A percentile compares a stretch with the other conserved stretches of the same genome.
These are phyloP conservation scores for Pyrrhoderma noxium DNA, from an alignment of 1,284 basidiomycete species.

Conservation along the genomic window DNA sequence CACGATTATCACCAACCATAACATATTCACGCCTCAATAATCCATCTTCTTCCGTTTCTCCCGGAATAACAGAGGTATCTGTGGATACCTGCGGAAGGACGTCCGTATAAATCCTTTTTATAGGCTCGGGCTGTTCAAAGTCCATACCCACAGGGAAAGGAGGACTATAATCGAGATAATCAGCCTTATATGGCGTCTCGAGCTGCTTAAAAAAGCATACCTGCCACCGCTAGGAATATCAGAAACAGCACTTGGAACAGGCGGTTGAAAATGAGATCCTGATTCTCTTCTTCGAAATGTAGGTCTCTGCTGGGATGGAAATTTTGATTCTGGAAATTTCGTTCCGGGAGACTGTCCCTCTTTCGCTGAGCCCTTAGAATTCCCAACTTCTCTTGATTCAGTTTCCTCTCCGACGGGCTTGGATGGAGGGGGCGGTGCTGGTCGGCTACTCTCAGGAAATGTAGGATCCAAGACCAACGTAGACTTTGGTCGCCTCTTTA, in stretches of 20 bases:
- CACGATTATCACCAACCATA: constrained; percentile 64
- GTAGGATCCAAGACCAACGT: neutral
- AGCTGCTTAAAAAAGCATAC: neutral
- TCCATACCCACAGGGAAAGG: constrained; percentile 12
- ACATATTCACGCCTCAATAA: constrained; percentile 70
- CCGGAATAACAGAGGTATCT: constrained; percentile 68
- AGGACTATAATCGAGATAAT: constrained; percentile 7
- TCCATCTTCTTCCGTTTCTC: constrained; percentile 75
- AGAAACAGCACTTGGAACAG: constrained; percentile 13
- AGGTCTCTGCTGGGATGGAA: constrained; percentile 5
- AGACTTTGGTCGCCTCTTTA: constrained; percentile 3
- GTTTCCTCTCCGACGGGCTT: neutral
- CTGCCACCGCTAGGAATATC: constrained; percentile 15
- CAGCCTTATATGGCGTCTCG: neutral
- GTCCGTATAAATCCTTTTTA: constrained; percentile 8
- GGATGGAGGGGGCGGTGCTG: constrained; percentile 11
- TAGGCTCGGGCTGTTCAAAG: constrained; percentile 10
- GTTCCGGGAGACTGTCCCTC: too few relatives aligned
- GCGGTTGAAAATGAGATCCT: neutral
- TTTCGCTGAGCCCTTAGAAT: too few relatives aligned
- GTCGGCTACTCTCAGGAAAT: constrained; percentile 12
- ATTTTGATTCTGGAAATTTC: neutral
- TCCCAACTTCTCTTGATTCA: neutral
- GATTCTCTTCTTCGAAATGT: constrained; percentile 11
- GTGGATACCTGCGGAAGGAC: constrained; percentile 38